Evolutionary conservation across 768 basidiomycete genomes (phyloP).

Genomic region (Lentinula edodes): DNA sequence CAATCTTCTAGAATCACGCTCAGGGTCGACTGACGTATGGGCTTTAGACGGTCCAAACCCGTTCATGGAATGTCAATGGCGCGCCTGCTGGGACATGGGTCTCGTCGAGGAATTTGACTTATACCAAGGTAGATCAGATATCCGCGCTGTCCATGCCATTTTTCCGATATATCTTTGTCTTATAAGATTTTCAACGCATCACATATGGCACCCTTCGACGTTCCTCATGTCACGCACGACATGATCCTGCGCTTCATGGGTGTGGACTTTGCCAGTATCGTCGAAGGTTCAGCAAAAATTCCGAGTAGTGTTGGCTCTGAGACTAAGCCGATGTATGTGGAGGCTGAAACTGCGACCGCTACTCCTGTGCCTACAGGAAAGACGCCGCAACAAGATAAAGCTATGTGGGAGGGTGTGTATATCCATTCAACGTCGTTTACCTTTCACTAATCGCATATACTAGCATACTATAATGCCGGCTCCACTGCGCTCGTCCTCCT

Average conservation of each 20-base stretch:
- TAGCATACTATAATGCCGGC: constrained; percentile 94
- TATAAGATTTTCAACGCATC: constrained; percentile 86
- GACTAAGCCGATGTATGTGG: constrained; percentile 57
- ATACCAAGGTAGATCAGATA: constrained; percentile 63
- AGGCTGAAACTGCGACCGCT: constrained; percentile 28
- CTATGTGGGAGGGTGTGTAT: constrained; percentile 83
- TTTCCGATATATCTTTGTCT: neutral
- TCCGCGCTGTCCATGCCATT: neutral
- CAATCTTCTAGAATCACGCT: constrained; percentile 7
- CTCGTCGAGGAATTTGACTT: constrained; percentile 83
- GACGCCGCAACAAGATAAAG: constrained; percentile 72
- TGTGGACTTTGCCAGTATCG: constrained; percentile 77
- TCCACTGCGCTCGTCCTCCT: constrained; percentile 82
- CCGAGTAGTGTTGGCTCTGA: constrained; percentile 75
- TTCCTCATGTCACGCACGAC: constrained; percentile 86
- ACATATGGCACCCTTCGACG: constrained; percentile 92
- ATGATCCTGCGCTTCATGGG: constrained; percentile 99
- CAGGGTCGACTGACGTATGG: neutral
- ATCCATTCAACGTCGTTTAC: neutral
- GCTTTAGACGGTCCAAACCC: constrained; percentile 56
- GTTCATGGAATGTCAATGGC: constrained; percentile 71
- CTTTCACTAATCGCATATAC: neutral
- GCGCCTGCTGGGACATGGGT: constrained; percentile 89
- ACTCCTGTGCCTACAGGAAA: constrained; percentile 41
- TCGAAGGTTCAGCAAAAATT: constrained; percentile 75